Conservation (phyloP, 805 yeast genomes). For the Saccharomycopsis capsularis region DNA sequence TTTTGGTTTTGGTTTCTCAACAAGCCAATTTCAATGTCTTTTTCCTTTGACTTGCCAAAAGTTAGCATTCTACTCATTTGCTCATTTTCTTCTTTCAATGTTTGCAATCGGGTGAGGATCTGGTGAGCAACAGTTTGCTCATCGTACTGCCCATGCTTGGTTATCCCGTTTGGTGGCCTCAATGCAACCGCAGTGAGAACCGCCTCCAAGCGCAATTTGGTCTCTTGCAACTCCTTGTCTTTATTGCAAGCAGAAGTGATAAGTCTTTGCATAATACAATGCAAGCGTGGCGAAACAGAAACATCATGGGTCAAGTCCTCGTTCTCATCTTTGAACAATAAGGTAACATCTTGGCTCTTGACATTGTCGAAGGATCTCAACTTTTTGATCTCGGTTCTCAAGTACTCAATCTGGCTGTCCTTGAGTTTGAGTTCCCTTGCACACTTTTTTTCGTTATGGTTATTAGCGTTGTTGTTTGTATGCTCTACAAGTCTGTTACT, state of each 20-base stretch:
- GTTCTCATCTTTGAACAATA: too few relatives aligned
- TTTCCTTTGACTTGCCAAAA: constrained; percentile 68
- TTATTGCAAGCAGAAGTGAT: constrained; percentile 41
- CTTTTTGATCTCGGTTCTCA: background rate
- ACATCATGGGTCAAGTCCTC: too few relatives aligned
- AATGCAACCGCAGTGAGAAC: constrained; percentile 48
- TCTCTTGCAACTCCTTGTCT: constrained; percentile 48
- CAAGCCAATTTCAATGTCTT: constrained; percentile 60
- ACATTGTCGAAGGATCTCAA: too few relatives aligned
- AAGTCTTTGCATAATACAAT: too few relatives aligned
- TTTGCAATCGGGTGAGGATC: constrained; percentile 53
- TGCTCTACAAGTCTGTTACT: too few relatives aligned
- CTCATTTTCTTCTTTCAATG: constrained; percentile 62
- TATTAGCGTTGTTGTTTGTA: too few relatives aligned
- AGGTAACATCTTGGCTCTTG: too few relatives aligned
- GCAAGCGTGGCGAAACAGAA: too few relatives aligned
- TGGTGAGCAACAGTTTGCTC: constrained; percentile 71
- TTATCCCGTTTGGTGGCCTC: constrained; percentile 40
- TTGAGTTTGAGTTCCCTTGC: background rate
- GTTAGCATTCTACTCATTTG: constrained; percentile 63
- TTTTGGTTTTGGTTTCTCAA: constrained; percentile 45
- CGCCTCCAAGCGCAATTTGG: constrained; percentile 58
- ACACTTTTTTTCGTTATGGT: too few relatives aligned
- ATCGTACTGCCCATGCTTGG: constrained; percentile 58
- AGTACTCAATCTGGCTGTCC: background rate